Evolutionary conservation across 805 yeast genomes (phyloP), one percentile per base, ranked within the genome.

Genomic region (Zygotorulaspora sp.): DNA sequence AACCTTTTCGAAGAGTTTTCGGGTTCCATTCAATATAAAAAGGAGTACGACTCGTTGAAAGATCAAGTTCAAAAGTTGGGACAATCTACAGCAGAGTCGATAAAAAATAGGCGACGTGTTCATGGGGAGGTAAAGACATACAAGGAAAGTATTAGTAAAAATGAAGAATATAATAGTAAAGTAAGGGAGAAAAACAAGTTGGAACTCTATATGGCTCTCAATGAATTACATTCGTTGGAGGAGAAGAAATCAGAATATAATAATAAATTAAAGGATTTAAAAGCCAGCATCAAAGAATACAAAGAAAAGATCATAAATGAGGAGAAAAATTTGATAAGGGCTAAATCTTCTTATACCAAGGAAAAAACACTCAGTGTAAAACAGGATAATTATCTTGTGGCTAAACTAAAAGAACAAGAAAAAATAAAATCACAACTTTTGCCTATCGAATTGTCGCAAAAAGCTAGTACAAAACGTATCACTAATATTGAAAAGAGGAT

Each of bases 121-220:
- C 81, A 75, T 48, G 74, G 79, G 24, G 97, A 86, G 55, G 70
- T 84, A 33, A 82, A 74, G 55, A 89, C 80, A 50, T 86, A 86
- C 51, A 78, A 77, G 47, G 86, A 77, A 43, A 95, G 87, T 55
- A 70, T 81, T 49, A 67, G 67, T 4, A 92, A 87, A 56, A 82
- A 83, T 32, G 83, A 78, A 41, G 65, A 71, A 40, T 87, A 77
- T 57, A 81, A 80, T 47, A 57, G 63, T 22, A 78, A 75, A 51
- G 53, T 77, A 5, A 59, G 58, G 1, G 77, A 77, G 46, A 75
- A 72, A 47, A 60, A 66, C 8, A 60, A 69, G 7, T 49, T 75
- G 15, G 67, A 75, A n/a, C 65, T 69, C 30, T 56, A 66, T 8
- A 73, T 71, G 18, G 73, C 79, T 29, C 56, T 89, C 21, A 78